Conservation (phyloP, 352 stramenopile genomes). For the Phytophthora pinifolia region DNA sequence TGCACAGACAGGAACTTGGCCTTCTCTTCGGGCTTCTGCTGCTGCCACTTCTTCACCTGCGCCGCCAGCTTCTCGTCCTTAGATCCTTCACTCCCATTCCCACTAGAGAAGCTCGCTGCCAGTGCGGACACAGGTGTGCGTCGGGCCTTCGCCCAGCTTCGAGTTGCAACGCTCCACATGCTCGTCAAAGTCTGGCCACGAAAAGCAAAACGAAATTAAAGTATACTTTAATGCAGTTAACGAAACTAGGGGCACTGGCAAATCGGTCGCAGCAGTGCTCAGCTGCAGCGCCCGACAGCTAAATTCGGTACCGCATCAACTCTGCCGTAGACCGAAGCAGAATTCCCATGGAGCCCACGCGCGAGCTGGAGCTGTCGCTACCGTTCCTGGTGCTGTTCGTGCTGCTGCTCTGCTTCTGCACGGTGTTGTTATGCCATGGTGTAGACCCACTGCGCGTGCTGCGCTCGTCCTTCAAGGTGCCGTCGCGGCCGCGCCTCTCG, state of each 20-base stretch:
- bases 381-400: conserved; percentile 42
- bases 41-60: conserved; percentile 65
- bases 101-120: conserved; percentile 13
- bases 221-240: neutral
- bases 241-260: too few relatives aligned
- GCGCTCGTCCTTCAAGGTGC: conserved; percentile 60
- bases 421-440: conserved; percentile 51
- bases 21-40: conserved; percentile 46
- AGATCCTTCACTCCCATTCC: neutral
- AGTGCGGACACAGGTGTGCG: conserved; percentile 1
- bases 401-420: conserved; percentile 49
- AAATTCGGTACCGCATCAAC: neutral
- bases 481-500: conserved; percentile 25
- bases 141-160: conserved; percentile 7
- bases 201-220: neutral
- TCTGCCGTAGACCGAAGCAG: conserved; percentile 9
- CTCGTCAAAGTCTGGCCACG: neutral
- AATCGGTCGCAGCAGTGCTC: too few relatives aligned
- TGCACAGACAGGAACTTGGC: conserved; percentile 60
- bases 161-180: conserved; percentile 31
- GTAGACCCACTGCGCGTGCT: conserved; percentile 63
- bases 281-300: too few relatives aligned
- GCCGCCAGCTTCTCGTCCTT: conserved; percentile 22
- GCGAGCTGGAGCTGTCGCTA: conserved; percentile 42
- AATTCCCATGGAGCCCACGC: conserved; percentile 18